These are phyloP conservation scores for Sugiyamaella xylanicola DNA, from an alignment of 1,139 yeast species.

Conservation along the genomic window DNA sequence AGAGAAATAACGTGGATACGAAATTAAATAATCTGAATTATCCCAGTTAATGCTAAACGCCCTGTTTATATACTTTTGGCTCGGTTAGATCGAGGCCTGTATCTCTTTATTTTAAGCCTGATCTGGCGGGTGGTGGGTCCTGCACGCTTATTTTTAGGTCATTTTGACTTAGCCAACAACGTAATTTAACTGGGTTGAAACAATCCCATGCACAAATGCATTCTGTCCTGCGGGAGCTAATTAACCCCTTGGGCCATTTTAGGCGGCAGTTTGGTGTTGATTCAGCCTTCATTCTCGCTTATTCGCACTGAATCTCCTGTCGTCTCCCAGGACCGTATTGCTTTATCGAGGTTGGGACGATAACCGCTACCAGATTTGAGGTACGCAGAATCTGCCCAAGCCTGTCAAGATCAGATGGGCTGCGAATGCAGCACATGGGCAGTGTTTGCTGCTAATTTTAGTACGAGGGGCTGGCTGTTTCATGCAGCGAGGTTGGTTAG, in stretches of 20 bases:
- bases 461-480: conserved; percentile 10
- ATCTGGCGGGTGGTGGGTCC: conserved; percentile 11
- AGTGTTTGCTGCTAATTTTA: conserved; percentile 10
- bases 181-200: not conserved
- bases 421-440: conserved; percentile 1
- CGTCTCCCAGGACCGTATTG: not conserved
- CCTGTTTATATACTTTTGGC: conserved; percentile 4
- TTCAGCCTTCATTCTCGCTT: not conserved
- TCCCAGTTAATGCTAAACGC: not conserved
- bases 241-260: conserved; percentile 6
- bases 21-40: too few species aligned
- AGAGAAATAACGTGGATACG: too few species aligned
- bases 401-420: too few species aligned
- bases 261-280: not conserved
- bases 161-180: conserved; percentile 10
- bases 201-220: not conserved
- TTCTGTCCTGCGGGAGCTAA: conserved; percentile 11
- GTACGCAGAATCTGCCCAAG: too few species aligned
- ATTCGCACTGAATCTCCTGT: not conserved
- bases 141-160: conserved; percentile 16
- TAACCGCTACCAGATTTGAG: not conserved
- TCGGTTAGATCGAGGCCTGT: conserved; percentile 5
- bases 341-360: not conserved
- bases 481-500: conserved; percentile 1
- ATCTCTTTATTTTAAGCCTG: not conserved